Base-by-base conservation (phyloP, 768 basidiomycete species). In the Kwoniella newhampshirensis region DNA sequence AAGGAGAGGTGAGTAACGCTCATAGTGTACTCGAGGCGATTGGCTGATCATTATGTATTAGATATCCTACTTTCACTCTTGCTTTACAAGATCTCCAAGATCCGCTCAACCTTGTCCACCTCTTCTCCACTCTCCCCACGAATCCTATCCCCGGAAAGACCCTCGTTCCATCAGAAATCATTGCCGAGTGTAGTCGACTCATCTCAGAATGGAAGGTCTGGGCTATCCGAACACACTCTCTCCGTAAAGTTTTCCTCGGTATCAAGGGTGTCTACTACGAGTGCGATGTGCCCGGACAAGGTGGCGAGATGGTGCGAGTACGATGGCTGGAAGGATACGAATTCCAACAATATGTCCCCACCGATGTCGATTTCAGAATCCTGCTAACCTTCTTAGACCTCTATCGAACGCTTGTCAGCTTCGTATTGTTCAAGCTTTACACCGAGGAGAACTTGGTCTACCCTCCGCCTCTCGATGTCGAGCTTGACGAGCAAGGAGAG, bases 181-280 rank as follows among this genome's bases (percentile, higher is more conserved):
- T 94, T 49, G 86, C 91, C 72, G 94, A 93, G 74, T 98, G 96
- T 76, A 81, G 87, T 26, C 85, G 89, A 44, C 82, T 99, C 30
- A 84, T 91, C 7, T 85, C 91, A 18, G 92, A 99, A 81, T 99
- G 94, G 94, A 76, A 76, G 55, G 66, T 75, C 11, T 99, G 92
- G 78, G 82, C 93, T 36, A 89, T 98, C 84, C 88, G 91, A 71
- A 84, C 89, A 1, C 83, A 81, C 59, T 82, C 87, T 13, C 81
- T 98, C 37, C 84, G 87, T 50, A 96, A 96, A 77, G 85, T 87
- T 27, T 99, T 99, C 79, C 80, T 99, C 53, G 92, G 90, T 39
- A 94, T 99, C 77, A 98, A 98, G 78, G 96, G 96, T 37, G 85
- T 99, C 42, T 99, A 98, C 78, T 97, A 93, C 76, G 93, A 98